Percentiles rank a stretch among this genome's conserved stretches.
These are phyloP conservation scores for Begonia fuchsioides DNA, from an alignment of 306 rosid genomes.

Conservation along the genomic window DNA sequence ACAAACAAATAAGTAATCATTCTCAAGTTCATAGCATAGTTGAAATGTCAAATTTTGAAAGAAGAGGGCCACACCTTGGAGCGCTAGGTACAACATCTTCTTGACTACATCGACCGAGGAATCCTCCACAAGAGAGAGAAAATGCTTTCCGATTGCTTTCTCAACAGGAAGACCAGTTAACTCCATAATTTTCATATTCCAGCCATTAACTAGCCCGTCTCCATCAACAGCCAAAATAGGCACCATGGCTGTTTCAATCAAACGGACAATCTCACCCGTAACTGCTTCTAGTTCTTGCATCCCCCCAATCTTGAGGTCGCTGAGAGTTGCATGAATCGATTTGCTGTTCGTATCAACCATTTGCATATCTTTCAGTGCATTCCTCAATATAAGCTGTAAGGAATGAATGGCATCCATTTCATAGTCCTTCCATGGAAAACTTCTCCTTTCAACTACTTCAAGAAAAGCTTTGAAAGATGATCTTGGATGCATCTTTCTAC, in stretches of 20 bases:
- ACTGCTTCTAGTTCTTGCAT: conserved; percentile 86
- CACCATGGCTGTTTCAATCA: conserved; percentile 88
- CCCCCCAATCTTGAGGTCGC: conserved; percentile 68
- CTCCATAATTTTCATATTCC: conserved; percentile 82
- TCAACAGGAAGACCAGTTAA: conserved; percentile 84
- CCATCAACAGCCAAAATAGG: conserved; percentile 88
- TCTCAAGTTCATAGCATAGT: too few species aligned
- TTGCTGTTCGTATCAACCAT: conserved; percentile 17
- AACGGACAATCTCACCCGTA: conserved; percentile 87
- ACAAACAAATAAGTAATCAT: too few species aligned
- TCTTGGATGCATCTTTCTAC: conserved; percentile 85
- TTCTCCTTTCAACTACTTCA: conserved; percentile 69
- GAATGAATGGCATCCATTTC: conserved; percentile 99
- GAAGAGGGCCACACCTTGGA: conserved; percentile 35
- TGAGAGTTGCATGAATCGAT: conserved; percentile 39
- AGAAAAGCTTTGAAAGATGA: conserved; percentile 97
- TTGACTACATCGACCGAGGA: conserved; percentile 43
- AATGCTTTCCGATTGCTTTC: conserved; percentile 64
- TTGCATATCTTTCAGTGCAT: conserved; percentile 49
- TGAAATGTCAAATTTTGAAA: too few species aligned
- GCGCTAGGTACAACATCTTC: conserved; percentile 60
- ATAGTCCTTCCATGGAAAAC: conserved; percentile 82
- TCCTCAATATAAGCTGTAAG: conserved; percentile 84
- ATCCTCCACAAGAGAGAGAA: conserved; percentile 77
- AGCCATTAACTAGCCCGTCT: conserved; percentile 72